Conservation (phyloP, 2,329 filamentous ascomycete species). For the Dothistroma pini region DNA sequence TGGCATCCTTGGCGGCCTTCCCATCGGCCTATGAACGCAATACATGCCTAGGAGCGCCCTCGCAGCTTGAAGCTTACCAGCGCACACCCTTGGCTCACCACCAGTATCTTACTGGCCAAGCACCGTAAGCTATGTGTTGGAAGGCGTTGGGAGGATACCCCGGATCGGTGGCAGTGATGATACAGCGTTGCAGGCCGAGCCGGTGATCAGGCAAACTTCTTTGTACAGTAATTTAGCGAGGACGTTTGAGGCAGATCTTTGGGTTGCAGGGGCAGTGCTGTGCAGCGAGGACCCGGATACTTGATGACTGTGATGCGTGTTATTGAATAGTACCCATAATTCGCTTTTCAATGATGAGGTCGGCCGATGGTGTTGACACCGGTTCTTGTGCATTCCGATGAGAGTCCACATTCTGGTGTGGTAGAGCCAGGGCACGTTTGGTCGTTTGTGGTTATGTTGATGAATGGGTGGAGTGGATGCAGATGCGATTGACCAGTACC, state of each 20-base stretch:
- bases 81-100: background rate
- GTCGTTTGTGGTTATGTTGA: no score
- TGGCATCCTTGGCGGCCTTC: constrained; percentile 3
- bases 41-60: background rate
- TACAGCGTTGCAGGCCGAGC: background rate
- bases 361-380: no score
- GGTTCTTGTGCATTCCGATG: no score
- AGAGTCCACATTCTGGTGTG: no score
- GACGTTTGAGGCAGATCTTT: background rate
- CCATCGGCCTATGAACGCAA: constrained; percentile 3
- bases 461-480: no score
- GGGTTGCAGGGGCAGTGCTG: background rate
- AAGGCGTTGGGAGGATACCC: constrained; percentile 1
- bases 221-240: background rate
- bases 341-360: no score
- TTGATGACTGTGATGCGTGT: background rate
- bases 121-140: no score
- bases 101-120: no score
- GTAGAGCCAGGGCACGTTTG: no score
- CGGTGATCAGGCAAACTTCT: background rate
- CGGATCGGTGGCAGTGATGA: background rate
- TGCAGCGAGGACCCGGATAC: background rate
- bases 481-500: no score
- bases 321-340: background rate
- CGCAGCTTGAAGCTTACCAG: background rate